Conservation (phyloP, 768 basidiomycete species). For the Plicaturopsis crispa region DNA sequence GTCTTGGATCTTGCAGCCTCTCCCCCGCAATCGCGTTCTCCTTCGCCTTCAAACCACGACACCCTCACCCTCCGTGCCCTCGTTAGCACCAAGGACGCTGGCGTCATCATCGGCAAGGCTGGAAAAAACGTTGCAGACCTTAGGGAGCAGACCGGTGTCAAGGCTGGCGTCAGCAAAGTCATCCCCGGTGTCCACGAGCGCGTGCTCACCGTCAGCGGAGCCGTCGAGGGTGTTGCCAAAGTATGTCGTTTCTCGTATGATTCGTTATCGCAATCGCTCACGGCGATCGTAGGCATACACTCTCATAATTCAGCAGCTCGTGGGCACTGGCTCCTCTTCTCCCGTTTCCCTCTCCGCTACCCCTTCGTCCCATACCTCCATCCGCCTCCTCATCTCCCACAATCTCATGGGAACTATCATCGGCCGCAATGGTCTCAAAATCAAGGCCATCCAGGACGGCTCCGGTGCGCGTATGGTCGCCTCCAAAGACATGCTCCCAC, state of each 20-base stretch:
- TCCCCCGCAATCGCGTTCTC: constrained; percentile 64
- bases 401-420: constrained; percentile 99
- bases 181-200: constrained; percentile 96
- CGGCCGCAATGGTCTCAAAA: constrained; percentile 92
- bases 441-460: constrained; percentile 96
- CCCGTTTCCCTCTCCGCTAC: constrained; percentile 61
- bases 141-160: constrained; percentile 92
- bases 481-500: constrained; percentile 97
- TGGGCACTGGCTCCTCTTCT: constrained; percentile 72
- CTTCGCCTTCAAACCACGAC: constrained; percentile 65
- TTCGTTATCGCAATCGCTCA: constrained; percentile 9
- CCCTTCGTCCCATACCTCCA: constrained; percentile 74
- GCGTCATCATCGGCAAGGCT: constrained; percentile 93
- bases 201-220: constrained; percentile 89
- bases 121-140: constrained; percentile 98
- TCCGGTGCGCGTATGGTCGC: constrained; percentile 98
- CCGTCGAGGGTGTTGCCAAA: constrained; percentile 89
- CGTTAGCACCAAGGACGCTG: constrained; percentile 95
- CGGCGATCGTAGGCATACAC: constrained; percentile 76
- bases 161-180: constrained; percentile 98
- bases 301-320: constrained; percentile 88
- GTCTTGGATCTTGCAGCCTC: constrained; percentile 33
- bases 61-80: constrained; percentile 87
- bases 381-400: constrained; percentile 97
- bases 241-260: constrained; percentile 32